Evolutionary conservation across 148 eudicot genomes (phyloP), one percentile per base, ranked within the genome.

Genomic region (Rhododendron williamsianum): DNA sequence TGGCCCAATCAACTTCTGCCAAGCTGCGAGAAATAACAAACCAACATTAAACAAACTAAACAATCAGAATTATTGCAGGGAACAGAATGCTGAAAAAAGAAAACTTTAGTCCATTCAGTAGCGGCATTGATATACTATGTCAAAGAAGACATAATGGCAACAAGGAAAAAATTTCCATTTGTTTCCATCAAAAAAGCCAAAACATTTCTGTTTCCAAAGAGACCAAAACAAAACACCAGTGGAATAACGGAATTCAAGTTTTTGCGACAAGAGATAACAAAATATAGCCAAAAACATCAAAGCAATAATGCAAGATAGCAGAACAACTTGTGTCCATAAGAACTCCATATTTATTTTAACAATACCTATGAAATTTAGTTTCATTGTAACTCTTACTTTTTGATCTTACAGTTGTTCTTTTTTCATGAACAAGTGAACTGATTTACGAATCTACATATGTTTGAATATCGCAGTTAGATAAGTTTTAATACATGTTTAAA

Each of bases 1-100:
- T 88, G 43, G 92, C 92, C 99, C 99, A 95, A 38, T 92, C 92
- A 80, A 69, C 87, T 90, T 91, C 94, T 52, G 97, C 91, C 82
- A 86, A 86, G 85, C 99, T 96, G 95, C 91, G 89, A 33, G 67
- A 48, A 90, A 86, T 43, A 76, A 82, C 80, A 83, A 86, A 83
- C 83, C 82, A 51, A 81, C 82, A 18, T 79, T 33, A 4, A 69
- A 69, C 10, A 46, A 43, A 88, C 91, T 76, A 90, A 85, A 67
- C 38, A 48, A 41, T 35, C 78, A 8, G 21, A 6, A 51, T 36
- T 2, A 79, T 13, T 11, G 46, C 21, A 23, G 36, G 33, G 76
- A 30, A 41, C 60, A 35, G 33, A 82, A 35, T n/a, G 48, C 30
- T 7, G 19, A 80, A 65, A 73, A 12, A 13, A 48, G 81, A 49